phyloP scores from a whole-genome alignment of 768 basidiomycete genomes.

The Phylloporus sp. region DNA sequence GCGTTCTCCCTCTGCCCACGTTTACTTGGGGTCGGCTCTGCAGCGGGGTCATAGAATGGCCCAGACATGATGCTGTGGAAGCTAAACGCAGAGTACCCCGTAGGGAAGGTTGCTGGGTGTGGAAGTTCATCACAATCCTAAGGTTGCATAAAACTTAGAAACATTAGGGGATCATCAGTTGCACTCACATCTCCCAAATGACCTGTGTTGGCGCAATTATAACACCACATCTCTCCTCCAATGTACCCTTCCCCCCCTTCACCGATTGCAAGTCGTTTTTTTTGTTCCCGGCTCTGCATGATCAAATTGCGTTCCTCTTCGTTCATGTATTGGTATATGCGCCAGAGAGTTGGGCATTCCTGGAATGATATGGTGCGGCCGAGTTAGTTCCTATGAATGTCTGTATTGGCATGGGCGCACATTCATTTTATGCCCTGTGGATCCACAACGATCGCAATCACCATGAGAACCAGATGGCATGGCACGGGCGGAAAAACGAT shows the following conservation, averaged over 20 bases:
- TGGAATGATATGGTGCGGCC: conserved; percentile 25
- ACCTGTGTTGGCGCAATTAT: conserved; percentile 69
- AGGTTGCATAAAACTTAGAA: background rate
- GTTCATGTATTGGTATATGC: conserved; percentile 69
- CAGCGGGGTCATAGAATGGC: conserved; percentile 55
- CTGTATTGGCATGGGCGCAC: conserved; percentile 35
- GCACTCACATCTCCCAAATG: conserved; percentile 76
- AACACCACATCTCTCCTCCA: conserved; percentile 72
- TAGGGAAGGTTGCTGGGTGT: conserved; percentile 38
- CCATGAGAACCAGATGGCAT: conserved; percentile 28
- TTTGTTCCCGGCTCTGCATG: conserved; percentile 46
- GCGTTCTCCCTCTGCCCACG: conserved; percentile 32
- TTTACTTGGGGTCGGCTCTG: conserved; percentile 29
- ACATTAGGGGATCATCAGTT: background rate
- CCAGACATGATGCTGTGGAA: conserved; percentile 55
- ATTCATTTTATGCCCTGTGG: conserved; percentile 57
- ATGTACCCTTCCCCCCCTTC: conserved; percentile 79
- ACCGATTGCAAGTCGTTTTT: conserved; percentile 49
- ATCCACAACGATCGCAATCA: conserved; percentile 70
- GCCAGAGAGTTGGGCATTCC: conserved; percentile 85
- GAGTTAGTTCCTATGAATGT: background rate
- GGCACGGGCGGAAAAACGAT: conserved; percentile 38
- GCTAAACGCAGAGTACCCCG: conserved; percentile 67
- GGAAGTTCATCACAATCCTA: conserved; percentile 60
- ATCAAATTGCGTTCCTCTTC: conserved; percentile 47